Conservation (phyloP, 805 yeast species). For the Sugiyamaella marilandica region DNA sequence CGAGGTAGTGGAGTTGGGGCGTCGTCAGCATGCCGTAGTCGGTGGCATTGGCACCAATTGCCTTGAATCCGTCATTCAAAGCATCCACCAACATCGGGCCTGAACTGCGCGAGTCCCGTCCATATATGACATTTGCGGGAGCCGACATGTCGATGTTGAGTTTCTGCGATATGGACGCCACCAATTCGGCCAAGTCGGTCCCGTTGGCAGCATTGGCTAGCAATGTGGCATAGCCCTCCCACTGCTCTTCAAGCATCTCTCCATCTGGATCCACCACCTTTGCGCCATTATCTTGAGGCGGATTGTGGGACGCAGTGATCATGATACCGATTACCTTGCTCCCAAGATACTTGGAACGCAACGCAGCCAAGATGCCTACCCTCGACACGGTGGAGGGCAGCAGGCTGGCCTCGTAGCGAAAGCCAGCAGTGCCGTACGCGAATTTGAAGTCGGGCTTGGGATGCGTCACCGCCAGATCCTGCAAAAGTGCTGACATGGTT, state of each 20-base stretch:
- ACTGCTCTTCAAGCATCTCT: constrained; percentile 73
- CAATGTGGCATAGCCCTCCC: constrained; percentile 80
- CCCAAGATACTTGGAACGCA: constrained; percentile 67
- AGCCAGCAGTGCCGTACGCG: constrained; percentile 96
- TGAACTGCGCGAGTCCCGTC: constrained; percentile 84
- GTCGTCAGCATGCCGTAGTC: constrained; percentile 79
- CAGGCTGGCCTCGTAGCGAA: constrained; percentile 64
- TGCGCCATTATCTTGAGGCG: constrained; percentile 87
- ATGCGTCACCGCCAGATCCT: constrained; percentile 28
- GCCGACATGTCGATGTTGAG: constrained; percentile 44
- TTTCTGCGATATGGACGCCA: constrained; percentile 37
- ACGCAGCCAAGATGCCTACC: constrained; percentile 74
- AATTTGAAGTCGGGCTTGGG: constrained; percentile 47
- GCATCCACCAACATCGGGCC: constrained; percentile 62
- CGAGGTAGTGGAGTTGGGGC: constrained; percentile 89
- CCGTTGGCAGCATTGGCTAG: constrained; percentile 65
- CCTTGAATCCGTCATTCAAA: constrained; percentile 54
- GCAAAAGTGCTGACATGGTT: background rate
- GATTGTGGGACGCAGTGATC: constrained; percentile 95
- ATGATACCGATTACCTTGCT: constrained; percentile 85
- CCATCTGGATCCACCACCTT: constrained; percentile 93
- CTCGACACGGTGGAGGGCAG: constrained; percentile 80
- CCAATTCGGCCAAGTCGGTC: constrained; percentile 40
- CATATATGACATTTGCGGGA: constrained; percentile 55
- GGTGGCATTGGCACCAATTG: constrained; percentile 41